phyloP scores from a whole-genome alignment of 371 early-diverging fungal genomes.

The Actinomortierella wolfii region DNA sequence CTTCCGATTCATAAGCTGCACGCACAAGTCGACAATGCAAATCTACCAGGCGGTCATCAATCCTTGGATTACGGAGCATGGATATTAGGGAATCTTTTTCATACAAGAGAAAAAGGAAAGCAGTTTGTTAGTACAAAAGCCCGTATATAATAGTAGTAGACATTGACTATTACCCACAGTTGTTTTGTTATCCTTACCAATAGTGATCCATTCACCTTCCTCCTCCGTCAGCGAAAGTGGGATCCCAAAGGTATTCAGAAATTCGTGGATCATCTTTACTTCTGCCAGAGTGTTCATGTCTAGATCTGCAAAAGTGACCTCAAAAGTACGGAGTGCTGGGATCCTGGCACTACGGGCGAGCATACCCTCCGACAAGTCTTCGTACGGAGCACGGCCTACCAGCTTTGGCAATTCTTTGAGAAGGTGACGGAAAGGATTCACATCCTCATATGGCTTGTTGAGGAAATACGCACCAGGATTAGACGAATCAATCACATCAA shows the following conservation, averaged over 20 bases:
- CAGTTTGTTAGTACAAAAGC: too few relatives aligned
- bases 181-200: conserved; percentile 13
- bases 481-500: conserved; percentile 30
- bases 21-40: conserved; percentile 33
- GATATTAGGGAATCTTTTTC: conserved; percentile 21
- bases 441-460: conserved; percentile 18
- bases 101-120: neutral
- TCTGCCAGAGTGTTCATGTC: conserved; percentile 45
- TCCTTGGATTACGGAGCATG: conserved; percentile 38
- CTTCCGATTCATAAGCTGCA: conserved; percentile 28
- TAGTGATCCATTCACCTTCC: conserved; percentile 42
- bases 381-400: conserved; percentile 40
- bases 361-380: conserved; percentile 33
- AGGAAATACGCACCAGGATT: conserved; percentile 18
- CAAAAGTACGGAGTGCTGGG: conserved; percentile 26
- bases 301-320: conserved; percentile 20
- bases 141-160: neutral
- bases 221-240: conserved; percentile 35
- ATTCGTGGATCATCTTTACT: conserved; percentile 45
- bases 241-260: conserved; percentile 39
- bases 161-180: neutral
- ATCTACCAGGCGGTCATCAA: conserved; percentile 32
- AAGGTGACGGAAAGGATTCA: conserved; percentile 15
- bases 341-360: conserved; percentile 26
- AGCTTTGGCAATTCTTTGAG: conserved; percentile 33